Evolutionary conservation across 2,329 filamentous ascomycete species (phyloP), one percentile per base, ranked within the genome.

Genomic region (Apiospora saccharicola): DNA sequence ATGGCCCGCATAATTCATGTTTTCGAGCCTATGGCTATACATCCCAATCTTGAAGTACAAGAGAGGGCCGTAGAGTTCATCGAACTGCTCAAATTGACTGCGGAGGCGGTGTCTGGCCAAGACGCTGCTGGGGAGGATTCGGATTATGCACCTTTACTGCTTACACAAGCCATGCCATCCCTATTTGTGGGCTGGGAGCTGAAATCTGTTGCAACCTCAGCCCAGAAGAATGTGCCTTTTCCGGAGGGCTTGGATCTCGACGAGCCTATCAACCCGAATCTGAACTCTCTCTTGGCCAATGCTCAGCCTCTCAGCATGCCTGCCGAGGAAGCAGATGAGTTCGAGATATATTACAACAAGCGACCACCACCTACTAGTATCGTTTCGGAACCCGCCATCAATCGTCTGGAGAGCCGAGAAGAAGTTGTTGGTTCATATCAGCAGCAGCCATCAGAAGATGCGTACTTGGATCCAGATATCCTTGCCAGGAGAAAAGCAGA

Each of bases 21-120:
- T 68, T 85, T 98, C 30, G 95, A 98, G 77, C 90, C 91, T 0
- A 83, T 98, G 22, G 90, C 91, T 0, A 87, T 92, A 53, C 94
- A 98, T 80, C 95, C 96, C 0, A 94, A 91, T 77, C 87, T 99
- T 1, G 96, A 99, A 80, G 95, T 99, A 4, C 96, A 99, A 82
- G 96, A 98, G 81, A 90, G 96, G 72, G 93, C 95, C 3, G 95
- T 98, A 1, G 95, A 98, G 79, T 97, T 98, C 77, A 88, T 95
- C 0, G 96, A 99, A 80, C 87, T 98, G 16, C 90, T 98, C 78
- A 94, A 94, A 72, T 86, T 99, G 64, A 94, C 94, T 2, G 91
- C 91, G 0, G 96, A 99, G 83, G 95, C 96, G 19, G 90, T 90
- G 3, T 88, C 91, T 12, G 90, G 87, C 1, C 93, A 95, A 74